phyloP scores from a whole-genome alignment of 2,329 filamentous ascomycete genomes.

The Venturia effusa region DNA sequence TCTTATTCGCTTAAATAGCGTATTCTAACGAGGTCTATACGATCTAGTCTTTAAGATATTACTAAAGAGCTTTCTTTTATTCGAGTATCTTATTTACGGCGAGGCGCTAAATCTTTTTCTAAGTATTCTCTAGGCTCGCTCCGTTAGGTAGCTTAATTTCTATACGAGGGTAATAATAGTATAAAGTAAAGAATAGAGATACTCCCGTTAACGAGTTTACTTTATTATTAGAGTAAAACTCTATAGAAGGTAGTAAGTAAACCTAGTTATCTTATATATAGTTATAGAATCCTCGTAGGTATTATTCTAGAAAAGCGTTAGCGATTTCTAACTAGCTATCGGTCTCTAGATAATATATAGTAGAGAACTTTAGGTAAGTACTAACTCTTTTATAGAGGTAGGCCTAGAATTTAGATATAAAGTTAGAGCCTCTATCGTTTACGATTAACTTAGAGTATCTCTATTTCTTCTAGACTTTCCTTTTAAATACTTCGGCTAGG shows the following conservation, averaged over 20 bases:
- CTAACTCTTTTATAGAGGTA: not conserved
- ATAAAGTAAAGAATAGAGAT: not conserved
- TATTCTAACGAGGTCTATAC: not conserved
- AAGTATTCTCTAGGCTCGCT: no score
- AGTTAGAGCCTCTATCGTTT: not conserved
- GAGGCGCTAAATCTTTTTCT: not conserved
- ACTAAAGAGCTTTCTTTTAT: not conserved
- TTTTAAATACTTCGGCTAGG: not conserved
- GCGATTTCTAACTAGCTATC: not conserved
- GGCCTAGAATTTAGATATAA: not conserved
- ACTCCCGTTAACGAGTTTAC: not conserved
- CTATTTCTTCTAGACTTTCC: not conserved
- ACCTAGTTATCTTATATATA: not conserved
- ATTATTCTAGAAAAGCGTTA: not conserved
- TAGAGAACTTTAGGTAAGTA: not conserved
- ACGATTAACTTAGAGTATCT: not conserved
- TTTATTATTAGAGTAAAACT: not conserved
- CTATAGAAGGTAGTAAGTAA: not conserved
- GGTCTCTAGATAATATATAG: not conserved
- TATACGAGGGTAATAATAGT: not conserved
- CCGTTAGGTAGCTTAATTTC: not conserved
- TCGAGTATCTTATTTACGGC: not conserved
- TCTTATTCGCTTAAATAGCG: not conserved
- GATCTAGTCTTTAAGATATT: not conserved
- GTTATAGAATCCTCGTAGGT: not conserved